Base-by-base conservation (phyloP, 2,329 filamentous ascomycete species). In the Aureobasidium mangrovei region DNA sequence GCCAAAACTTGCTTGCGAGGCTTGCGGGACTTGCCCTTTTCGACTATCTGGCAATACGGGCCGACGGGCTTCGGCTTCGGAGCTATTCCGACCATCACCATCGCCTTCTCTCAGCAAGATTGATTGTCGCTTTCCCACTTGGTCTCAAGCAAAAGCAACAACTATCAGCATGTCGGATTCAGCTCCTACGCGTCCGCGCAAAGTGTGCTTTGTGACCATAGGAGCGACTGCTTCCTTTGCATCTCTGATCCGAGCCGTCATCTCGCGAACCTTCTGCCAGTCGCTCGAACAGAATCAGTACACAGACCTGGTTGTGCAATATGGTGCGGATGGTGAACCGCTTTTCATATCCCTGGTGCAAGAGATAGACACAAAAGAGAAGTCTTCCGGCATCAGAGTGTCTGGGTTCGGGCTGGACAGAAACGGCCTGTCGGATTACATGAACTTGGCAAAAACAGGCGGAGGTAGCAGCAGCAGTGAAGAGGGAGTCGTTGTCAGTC, bases 221-320 rank as follows among this genome's bases (percentile, higher is more conserved):
- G 93, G 93, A 55, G 91, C 93, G 4, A 98, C 91, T 0, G 90
- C 91, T 12, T 81, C 85, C 24, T 98, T 98, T 70, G 76, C 78
- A 51, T 70, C 76, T 5, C 79, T 98, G 2, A 78, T 95, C 54
- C 71, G 77, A 41, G 80, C 84, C 32, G 79, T 85, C 8, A 72
- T 94, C 4, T 72, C 77, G 18, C 71, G 77, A 0, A 62, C 68
- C 0, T 91, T 93, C 64, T 75, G 94, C 58, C 61, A 73, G 4
- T 74, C 77, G 4, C 77, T 97, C 9, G 64, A 67, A 8, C 63
- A 71, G 2, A 68, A 78, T 8, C 77, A 77, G 42, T 96, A 87
- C 70, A 88, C 84, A 0, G 74, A 85, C 57, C 75, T 97, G 4
- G 74, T 82, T 4, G 70, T 97, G 9, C 93, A 98, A 66, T 91